Conservation (phyloP, 164 flowering plant genomes). For the Vitis amurensis region DNA sequence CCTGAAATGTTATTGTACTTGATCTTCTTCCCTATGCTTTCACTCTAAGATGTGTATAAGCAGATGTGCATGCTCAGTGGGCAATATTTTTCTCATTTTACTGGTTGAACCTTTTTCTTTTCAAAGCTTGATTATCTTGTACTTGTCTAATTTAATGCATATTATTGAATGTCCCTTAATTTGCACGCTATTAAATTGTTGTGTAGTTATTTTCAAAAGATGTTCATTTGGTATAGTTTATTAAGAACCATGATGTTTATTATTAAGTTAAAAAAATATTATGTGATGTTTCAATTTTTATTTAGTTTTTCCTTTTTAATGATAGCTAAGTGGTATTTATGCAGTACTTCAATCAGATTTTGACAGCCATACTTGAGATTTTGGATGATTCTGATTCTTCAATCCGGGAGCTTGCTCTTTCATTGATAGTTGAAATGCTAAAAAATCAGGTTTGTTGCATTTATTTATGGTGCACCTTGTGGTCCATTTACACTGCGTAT, state of each 20-base stretch:
- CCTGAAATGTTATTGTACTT: too few relatives aligned
- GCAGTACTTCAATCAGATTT: conserved; percentile 98
- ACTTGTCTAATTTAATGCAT: too few relatives aligned
- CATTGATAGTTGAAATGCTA: conserved; percentile 85
- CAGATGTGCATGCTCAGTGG: too few relatives aligned
- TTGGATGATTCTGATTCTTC: conserved; percentile 87
- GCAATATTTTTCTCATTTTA: too few relatives aligned
- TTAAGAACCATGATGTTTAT: not conserved
- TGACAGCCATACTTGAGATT: conserved; percentile 86
- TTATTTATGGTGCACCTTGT: conserved; percentile 1
- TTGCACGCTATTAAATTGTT: too few relatives aligned
- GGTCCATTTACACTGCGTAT: not conserved
- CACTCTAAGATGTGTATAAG: too few relatives aligned
- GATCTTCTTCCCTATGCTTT: too few relatives aligned
- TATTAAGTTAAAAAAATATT: not conserved
- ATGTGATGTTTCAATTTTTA: not conserved
- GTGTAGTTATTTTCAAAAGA: too few relatives aligned
- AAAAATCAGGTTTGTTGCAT: conserved; percentile 66
- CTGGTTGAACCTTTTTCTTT: too few relatives aligned
- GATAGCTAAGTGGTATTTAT: conserved; percentile 14
- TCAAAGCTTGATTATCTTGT: too few relatives aligned
- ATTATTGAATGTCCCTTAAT: too few relatives aligned
- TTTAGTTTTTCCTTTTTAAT: not conserved
- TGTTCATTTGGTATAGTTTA: not conserved
- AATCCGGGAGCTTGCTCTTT: conserved; percentile 72